Evolutionary conservation across 306 rosid species (phyloP), one percentile per base, ranked within the genome.

Genomic region (Senna tora): DNA sequence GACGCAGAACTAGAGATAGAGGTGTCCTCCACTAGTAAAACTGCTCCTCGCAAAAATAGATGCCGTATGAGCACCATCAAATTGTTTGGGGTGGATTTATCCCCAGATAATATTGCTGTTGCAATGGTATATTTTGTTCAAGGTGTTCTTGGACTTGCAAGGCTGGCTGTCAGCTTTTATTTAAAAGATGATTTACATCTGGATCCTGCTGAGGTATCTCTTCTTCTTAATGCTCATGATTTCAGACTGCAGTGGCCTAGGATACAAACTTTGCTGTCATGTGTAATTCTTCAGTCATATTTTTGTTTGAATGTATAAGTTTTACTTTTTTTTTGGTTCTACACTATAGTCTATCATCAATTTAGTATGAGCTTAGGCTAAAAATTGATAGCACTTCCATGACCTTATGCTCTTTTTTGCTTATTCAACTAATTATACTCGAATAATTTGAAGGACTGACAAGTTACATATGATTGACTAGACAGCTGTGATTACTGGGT

Each of bases 111-210:
- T 76, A 74, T 86, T 64, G 97, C 99, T 39, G 90, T 94, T 65
- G 95, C 99, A 2, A 91, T 94, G 97, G 99, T 94, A 15, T 94
- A 94, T 80, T 94, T 94, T 84, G 99, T 94, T 80, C 99, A 94
- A 87, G 99, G 99, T 45, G 96, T 94, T 67, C 78, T 94, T 49
- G 97, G 93, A 71, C 99, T 94, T 67, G 92, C 99, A 6, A 89
- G 97, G 86, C 86, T 94, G 75, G 99, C 99, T 46, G 92, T 94
- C 47, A 86, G 71, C 83, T 94, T 87, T 73, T 94, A 86, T 75
- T 82, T 94, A 30, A 94, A 91, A 77, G 99, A 94, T 34, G 95
- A 91, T 91, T 89, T 94, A 79, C 96, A 85, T 82, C 82, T 94
- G 60, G 96, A 94, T 53, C 99, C 99, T 69, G 99, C 99, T 49